These are phyloP conservation scores for Bassia scoparia DNA, from an alignment of 148 eudicot genomes.

Conservation along the genomic window DNA sequence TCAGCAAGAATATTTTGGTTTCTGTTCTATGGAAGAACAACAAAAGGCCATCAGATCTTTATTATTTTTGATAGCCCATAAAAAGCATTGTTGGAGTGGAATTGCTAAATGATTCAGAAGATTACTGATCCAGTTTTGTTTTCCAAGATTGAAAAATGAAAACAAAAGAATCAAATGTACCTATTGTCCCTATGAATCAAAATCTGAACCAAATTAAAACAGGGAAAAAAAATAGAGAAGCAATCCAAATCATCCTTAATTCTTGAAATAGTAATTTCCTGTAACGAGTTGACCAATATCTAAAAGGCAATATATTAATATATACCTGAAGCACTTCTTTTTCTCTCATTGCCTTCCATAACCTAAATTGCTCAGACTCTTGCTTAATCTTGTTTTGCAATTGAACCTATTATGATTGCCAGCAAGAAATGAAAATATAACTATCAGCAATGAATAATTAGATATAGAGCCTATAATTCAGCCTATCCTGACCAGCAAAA, in stretches of 20 bases:
- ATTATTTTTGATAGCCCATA: not conserved
- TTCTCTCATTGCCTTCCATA: constrained; percentile 91
- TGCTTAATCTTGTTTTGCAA: constrained; percentile 94
- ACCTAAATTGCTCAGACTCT: constrained; percentile 94
- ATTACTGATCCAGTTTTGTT: not conserved
- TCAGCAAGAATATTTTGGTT: not conserved
- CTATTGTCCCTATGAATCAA: too few relatives aligned
- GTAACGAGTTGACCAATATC: not conserved
- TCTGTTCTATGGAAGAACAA: not conserved
- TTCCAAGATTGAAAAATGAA: not conserved
- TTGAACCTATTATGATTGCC: constrained; percentile 75
- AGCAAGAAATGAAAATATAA: not conserved
- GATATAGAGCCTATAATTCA: not conserved
- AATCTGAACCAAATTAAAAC: too few relatives aligned
- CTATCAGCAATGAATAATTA: not conserved
- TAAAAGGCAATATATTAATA: not conserved
- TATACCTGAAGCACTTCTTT: constrained; percentile 97
- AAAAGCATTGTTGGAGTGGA: not conserved
- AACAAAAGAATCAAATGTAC: not conserved
- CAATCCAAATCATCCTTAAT: too few relatives aligned
- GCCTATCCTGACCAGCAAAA: not conserved
- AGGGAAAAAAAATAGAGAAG: too few relatives aligned
- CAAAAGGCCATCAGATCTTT: not conserved
- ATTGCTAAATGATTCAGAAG: not conserved
- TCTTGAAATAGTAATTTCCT: not conserved